A percentile compares a stretch with the other conserved stretches of the same genome.
Conservation (phyloP, 768 basidiomycete genomes). For the Rubroboletus pulcherrimus region DNA sequence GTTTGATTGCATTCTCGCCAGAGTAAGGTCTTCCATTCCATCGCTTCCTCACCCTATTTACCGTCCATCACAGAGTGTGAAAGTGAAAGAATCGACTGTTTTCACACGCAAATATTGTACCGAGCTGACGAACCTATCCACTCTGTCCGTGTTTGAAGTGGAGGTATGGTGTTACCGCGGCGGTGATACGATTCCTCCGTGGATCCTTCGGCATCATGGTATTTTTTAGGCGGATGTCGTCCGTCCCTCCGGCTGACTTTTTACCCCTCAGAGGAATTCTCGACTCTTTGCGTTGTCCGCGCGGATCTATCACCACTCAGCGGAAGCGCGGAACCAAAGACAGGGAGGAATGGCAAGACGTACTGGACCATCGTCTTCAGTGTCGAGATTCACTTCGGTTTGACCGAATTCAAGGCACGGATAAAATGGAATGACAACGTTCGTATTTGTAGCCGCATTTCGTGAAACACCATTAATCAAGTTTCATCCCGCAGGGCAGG, state of each 20-base stretch:
- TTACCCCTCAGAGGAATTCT: conserved; percentile 53
- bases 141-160: conserved; percentile 77
- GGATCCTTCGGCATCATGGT: conserved; percentile 62
- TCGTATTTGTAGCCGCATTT: conserved; percentile 22
- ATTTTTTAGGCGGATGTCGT: not conserved
- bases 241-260: not conserved
- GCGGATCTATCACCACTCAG: conserved; percentile 73
- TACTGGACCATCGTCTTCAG: conserved; percentile 86
- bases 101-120: conserved; percentile 82
- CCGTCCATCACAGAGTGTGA: conserved; percentile 46
- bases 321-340: conserved; percentile 66
- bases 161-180: conserved; percentile 84
- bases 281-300: conserved; percentile 73
- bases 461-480: not conserved
- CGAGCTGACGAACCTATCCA: conserved; percentile 70
- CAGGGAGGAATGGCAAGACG: conserved; percentile 58
- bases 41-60: conserved; percentile 6
- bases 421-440: conserved; percentile 84
- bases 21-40: conserved; percentile 41
- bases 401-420: conserved; percentile 78
- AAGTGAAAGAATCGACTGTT: conserved; percentile 78
- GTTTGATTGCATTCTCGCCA: conserved; percentile 73
- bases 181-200: conserved; percentile 64
- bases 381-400: conserved; percentile 78
- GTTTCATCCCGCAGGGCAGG: conserved; percentile 44